A percentile compares a stretch with the other conserved stretches of the same genome.
These are phyloP conservation scores for Penicillium canescens DNA, from an alignment of 495 filamentous ascomycete species.

Conservation along the genomic window DNA sequence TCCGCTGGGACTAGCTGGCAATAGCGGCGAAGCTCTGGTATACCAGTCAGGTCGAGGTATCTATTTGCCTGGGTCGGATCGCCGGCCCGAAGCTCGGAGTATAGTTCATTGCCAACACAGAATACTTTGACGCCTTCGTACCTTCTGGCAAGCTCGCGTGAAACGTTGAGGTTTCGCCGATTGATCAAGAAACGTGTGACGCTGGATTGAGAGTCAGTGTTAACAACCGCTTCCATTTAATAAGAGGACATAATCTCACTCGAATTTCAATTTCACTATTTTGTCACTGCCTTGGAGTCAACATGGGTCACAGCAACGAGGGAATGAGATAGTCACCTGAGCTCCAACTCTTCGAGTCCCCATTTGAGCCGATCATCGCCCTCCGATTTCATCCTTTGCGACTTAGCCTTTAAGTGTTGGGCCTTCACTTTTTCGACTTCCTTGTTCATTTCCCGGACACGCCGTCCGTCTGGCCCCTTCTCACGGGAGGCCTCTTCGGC, in stretches of 20 bases:
- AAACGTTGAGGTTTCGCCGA: slow-evolving; percentile 15
- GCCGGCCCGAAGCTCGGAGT: slow-evolving; percentile 13
- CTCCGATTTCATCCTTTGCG: too few species aligned
- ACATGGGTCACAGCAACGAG: background rate
- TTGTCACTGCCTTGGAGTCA: slow-evolving; percentile 12
- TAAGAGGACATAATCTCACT: slow-evolving; percentile 9
- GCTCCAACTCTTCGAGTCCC: background rate
- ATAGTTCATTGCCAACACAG: slow-evolving; percentile 37
- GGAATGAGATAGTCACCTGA: background rate
- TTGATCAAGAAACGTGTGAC: background rate
- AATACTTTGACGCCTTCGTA: slow-evolving; percentile 20
- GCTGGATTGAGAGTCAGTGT: background rate
- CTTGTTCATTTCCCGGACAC: slow-evolving; percentile 5
- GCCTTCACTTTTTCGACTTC: background rate
- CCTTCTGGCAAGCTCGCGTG: background rate
- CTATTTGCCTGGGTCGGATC: slow-evolving; percentile 1
- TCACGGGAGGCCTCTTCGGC: slow-evolving; percentile 17
- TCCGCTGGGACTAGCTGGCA: slow-evolving; percentile 33
- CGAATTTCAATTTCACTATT: slow-evolving; percentile 3
- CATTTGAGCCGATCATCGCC: background rate
- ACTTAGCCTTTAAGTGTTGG: too few species aligned
- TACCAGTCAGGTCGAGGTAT: slow-evolving; percentile 30
- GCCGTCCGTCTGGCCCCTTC: background rate
- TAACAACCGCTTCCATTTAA: background rate
- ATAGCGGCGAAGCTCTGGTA: slow-evolving; percentile 28